Conservation (phyloP, 2,329 filamentous ascomycete genomes). For the Botrytis aclada region DNA sequence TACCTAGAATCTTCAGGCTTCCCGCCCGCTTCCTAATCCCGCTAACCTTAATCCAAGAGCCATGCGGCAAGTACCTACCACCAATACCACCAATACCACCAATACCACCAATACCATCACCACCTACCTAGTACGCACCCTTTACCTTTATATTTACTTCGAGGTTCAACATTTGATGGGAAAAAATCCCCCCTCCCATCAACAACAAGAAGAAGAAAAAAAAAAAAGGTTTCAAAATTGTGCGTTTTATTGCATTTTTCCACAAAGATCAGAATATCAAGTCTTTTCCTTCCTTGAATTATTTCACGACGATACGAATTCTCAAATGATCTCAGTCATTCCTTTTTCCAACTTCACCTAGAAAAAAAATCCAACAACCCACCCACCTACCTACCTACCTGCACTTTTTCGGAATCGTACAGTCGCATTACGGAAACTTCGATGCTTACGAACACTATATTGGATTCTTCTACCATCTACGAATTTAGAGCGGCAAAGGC, state of each 20-base stretch:
- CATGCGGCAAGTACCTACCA: neutral
- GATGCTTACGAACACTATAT: slow-evolving; percentile 25
- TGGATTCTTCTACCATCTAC: slow-evolving; percentile 22
- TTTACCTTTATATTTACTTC: neutral
- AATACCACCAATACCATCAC: neutral
- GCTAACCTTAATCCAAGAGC: neutral
- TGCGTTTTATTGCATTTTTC: neutral
- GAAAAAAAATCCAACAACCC: neutral
- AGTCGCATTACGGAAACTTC: slow-evolving; percentile 15
- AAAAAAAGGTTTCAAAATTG: neutral
- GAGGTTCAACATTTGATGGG: neutral
- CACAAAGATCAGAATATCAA: neutral
- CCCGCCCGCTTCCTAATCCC: neutral
- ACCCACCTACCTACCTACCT: neutral
- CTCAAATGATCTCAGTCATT: slow-evolving; percentile 3
- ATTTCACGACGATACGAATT: neutral
- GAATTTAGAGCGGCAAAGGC: slow-evolving; percentile 43
- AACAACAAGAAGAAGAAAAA: neutral
- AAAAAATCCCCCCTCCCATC: neutral
- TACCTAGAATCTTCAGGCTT: neutral
- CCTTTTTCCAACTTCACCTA: neutral
- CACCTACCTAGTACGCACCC: neutral
- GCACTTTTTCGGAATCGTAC: slow-evolving; percentile 20
- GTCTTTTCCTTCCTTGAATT: neutral
- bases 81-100: neutral